Evolutionary conservation across 1,284 basidiomycete genomes (phyloP).

Genomic region (Sanghuangporus weigelae): DNA sequence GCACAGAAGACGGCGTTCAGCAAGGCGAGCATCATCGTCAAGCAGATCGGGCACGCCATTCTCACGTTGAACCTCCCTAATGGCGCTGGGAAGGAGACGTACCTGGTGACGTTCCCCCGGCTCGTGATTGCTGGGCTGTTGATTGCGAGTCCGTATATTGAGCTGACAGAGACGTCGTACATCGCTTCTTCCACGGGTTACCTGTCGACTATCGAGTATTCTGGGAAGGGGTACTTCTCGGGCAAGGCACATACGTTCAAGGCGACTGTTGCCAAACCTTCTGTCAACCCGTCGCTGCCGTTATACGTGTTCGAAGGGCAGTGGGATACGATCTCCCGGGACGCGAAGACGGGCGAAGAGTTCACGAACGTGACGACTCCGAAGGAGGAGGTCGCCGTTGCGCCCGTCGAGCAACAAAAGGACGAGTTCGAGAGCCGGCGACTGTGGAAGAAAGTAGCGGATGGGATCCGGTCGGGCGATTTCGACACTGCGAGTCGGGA

Average conservation of each 20-base stretch:
- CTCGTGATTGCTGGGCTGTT: constrained; percentile 59
- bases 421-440: constrained; percentile 83
- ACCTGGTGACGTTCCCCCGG: constrained; percentile 88
- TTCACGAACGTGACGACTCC: constrained; percentile 63
- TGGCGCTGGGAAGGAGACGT: constrained; percentile 58
- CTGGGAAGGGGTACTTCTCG: constrained; percentile 92
- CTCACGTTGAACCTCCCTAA: constrained; percentile 64
- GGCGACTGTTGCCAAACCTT: constrained; percentile 56
- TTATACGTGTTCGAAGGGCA: constrained; percentile 76
- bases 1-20: constrained; percentile 88
- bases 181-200: constrained; percentile 81
- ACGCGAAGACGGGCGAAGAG: constrained; percentile 37
- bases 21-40: constrained; percentile 79
- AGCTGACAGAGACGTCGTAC: constrained; percentile 79
- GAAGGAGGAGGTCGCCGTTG: constrained; percentile 74
- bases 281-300: constrained; percentile 25
- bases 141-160: constrained; percentile 77
- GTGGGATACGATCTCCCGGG: constrained; percentile 77
- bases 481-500: constrained; percentile 89
- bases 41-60: constrained; percentile 93
- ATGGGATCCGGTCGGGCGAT: constrained; percentile 87
- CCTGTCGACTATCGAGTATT: constrained; percentile 79
- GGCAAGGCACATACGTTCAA: constrained; percentile 94
- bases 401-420: constrained; percentile 51
- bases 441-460: constrained; percentile 85